Percentiles rank a stretch among this genome's conserved stretches.
Evolutionary conservation across 1,139 yeast genomes (phyloP).

Genomic region (Meyerozyma carpophila): DNA sequence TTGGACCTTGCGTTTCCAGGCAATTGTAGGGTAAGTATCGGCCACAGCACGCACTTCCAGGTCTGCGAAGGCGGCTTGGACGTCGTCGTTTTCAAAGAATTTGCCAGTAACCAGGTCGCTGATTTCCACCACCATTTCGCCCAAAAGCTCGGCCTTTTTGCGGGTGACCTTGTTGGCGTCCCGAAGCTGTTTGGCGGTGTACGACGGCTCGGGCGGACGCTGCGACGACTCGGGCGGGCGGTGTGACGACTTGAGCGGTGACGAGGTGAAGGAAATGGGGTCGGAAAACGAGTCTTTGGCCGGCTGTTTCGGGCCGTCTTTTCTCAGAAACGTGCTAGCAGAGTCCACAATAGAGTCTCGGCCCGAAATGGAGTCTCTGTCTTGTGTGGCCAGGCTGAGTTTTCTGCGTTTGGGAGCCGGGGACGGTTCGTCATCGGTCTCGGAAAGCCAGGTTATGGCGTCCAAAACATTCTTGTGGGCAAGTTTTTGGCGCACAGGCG

Average conservation of each 20-base stretch:
- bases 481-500: constrained; percentile 9
- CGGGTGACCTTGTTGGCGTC: constrained; percentile 46
- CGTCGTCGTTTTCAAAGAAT: constrained; percentile 10
- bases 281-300: constrained; percentile 6
- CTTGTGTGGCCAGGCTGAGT: neutral
- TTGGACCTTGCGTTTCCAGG: constrained; percentile 30
- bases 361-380: neutral
- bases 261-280: constrained; percentile 3
- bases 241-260: constrained; percentile 5
- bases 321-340: constrained; percentile 7
- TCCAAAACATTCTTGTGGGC: constrained; percentile 12
- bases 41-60: constrained; percentile 10
- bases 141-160: constrained; percentile 44
- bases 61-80: constrained; percentile 9
- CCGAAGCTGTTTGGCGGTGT: constrained; percentile 30
- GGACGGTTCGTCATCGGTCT: constrained; percentile 17
- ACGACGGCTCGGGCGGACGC: constrained; percentile 4
- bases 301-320: constrained; percentile 6
- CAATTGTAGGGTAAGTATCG: constrained; percentile 23
- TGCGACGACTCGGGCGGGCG: constrained; percentile 1
- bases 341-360: constrained; percentile 3
- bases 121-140: constrained; percentile 44
- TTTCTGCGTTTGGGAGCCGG: neutral
- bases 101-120: neutral
- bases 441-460: constrained; percentile 22